These are phyloP conservation scores for Chrysopogon serrulatus DNA, from an alignment of 176 grass and related monocot species.

Conservation along the genomic window DNA sequence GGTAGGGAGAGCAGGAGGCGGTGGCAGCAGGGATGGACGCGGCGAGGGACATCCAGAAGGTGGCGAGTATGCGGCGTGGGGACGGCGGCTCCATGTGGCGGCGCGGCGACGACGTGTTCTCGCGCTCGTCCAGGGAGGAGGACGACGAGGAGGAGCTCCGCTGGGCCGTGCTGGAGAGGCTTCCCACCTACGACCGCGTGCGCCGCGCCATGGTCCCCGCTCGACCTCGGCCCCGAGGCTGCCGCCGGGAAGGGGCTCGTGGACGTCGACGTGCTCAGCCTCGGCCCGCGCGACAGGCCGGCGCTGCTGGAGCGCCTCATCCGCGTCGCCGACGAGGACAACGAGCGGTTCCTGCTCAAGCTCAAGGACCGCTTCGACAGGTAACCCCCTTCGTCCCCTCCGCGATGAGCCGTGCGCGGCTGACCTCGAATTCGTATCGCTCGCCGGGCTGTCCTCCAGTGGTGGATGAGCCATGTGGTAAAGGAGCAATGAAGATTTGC, in stretches of 20 bases:
- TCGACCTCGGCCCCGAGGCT: neutral
- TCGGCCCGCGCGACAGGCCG: conserved; percentile 36
- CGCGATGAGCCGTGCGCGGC: too few relatives aligned
- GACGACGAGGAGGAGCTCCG: conserved; percentile 87
- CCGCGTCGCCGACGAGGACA: conserved; percentile 81
- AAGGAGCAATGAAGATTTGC: too few relatives aligned
- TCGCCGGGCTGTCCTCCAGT: too few relatives aligned
- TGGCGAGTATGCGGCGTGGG: conserved; percentile 46
- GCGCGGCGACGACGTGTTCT: conserved; percentile 58
- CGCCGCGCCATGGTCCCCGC: conserved; percentile 59
- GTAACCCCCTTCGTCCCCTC: neutral
- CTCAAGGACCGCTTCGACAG: conserved; percentile 77
- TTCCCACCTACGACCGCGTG: conserved; percentile 78
- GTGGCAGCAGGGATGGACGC: too few relatives aligned
- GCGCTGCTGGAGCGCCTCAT: conserved; percentile 64
- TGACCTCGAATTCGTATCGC: neutral
- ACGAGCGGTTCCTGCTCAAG: conserved; percentile 85
- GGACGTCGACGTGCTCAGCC: conserved; percentile 60
- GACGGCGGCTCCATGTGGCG: conserved; percentile 55
- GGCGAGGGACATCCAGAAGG: conserved; percentile 36
- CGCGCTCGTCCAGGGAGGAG: conserved; percentile 71
- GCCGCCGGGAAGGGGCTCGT: conserved; percentile 22
- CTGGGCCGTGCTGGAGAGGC: conserved; percentile 84
- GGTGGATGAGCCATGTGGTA: too few relatives aligned
- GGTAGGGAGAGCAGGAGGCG: too few relatives aligned